phyloP scores from a whole-genome alignment of 306 rosid genomes.

The Medicago arabica region DNA sequence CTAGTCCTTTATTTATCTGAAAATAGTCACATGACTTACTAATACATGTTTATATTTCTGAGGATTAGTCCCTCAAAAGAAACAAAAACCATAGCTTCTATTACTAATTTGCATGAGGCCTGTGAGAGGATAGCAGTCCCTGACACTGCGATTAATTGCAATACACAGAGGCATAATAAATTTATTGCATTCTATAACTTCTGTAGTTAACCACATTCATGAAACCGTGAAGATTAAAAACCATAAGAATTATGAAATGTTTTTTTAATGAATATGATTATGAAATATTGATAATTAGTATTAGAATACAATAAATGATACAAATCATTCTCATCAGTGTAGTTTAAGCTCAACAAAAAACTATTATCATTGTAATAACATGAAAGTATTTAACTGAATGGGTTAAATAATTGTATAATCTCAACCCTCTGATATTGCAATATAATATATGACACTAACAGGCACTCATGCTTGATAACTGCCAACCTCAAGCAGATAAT shows the following conservation, averaged over 20 bases:
- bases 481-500: conserved; percentile 12
- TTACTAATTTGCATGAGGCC: conserved; percentile 10
- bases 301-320: not conserved
- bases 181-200: conserved; percentile 7
- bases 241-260: not conserved
- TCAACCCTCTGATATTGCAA: not conserved
- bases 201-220: not conserved
- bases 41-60: conserved; percentile 25
- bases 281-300: conserved; percentile 14
- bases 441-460: conserved; percentile 13
- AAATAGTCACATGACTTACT: not conserved
- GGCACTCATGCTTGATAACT: not conserved
- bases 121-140: not conserved
- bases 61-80: conserved; percentile 1
- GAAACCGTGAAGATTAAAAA: not conserved
- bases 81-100: conserved; percentile 1
- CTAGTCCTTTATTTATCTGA: not conserved
- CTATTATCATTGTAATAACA: conserved; percentile 13
- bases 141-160: not conserved
- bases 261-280: not conserved
- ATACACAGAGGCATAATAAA: conserved; percentile 23
- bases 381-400: not conserved
- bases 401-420: not conserved
- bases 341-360: conserved; percentile 35
- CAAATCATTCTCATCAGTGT: not conserved